Evolutionary conservation across 345 rosid genomes (phyloP).

Genomic region (Eucalyptus sp.): DNA sequence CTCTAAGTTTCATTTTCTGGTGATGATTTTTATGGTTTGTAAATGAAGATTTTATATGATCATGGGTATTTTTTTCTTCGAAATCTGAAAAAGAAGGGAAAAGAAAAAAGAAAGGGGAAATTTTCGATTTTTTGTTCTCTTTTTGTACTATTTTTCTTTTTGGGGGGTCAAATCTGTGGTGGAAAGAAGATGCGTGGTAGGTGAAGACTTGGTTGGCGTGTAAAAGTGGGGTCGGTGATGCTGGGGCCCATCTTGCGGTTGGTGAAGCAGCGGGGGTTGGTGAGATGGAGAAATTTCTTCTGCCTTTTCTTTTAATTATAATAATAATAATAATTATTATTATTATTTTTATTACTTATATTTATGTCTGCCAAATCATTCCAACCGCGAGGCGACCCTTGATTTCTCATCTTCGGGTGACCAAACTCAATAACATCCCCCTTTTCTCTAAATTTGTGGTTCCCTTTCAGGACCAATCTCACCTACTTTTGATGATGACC

Average conservation of each 20-base stretch:
- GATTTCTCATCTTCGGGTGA: neutral
- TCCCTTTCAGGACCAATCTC: neutral
- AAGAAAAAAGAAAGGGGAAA: neutral
- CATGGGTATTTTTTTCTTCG: too few species aligned
- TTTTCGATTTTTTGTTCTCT: neutral
- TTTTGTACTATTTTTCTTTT: neutral
- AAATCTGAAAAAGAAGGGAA: too few species aligned
- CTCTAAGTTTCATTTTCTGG: neutral
- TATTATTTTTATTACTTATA: neutral
- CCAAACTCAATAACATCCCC: neutral
- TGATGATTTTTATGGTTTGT: neutral
- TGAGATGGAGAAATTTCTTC: neutral
- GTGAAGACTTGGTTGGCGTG: neutral
- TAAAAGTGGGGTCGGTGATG: neutral
- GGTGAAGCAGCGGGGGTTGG: neutral
- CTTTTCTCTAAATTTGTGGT: neutral
- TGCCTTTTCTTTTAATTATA: neutral
- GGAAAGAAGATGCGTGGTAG: neutral
- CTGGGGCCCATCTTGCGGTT: neutral
- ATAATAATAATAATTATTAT: neutral
- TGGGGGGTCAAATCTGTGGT: neutral
- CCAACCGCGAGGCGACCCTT: neutral
- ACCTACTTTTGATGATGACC: neutral
- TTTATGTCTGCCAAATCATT: neutral
- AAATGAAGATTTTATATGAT: neutral